Conservation (phyloP, 441 rosid genomes). For the Biscutella auriculata region DNA sequence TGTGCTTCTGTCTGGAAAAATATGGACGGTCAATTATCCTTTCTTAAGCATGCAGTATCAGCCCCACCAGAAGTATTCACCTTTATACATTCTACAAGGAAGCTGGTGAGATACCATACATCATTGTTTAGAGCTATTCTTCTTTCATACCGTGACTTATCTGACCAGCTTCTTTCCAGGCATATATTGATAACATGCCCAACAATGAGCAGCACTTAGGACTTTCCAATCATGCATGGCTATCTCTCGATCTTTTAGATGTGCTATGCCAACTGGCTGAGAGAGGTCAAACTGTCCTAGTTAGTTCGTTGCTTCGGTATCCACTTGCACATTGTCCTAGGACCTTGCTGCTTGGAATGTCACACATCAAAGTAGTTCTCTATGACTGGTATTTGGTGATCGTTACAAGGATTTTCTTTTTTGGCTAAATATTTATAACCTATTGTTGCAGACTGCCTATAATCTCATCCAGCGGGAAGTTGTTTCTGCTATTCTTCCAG, state of each 20-base stretch:
- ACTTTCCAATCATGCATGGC: slow-evolving; percentile 76
- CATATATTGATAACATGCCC: slow-evolving; percentile 50
- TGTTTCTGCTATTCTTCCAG: slow-evolving; percentile 52
- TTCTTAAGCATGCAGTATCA: slow-evolving; percentile 68
- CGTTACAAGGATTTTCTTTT: background rate
- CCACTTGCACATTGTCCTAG: slow-evolving; percentile 88
- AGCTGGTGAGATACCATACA: slow-evolving; percentile 52
- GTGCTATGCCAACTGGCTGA: slow-evolving; percentile 87
- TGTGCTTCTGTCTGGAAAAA: slow-evolving; percentile 86
- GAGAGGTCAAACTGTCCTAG: slow-evolving; percentile 60
- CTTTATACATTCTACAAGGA: slow-evolving; percentile 72
- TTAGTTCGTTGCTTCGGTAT: slow-evolving; percentile 59
- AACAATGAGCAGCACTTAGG: slow-evolving; percentile 66
- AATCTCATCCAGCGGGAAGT: slow-evolving; percentile 77
- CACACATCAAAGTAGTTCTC: slow-evolving; percentile 58
- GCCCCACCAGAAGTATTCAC: slow-evolving; percentile 85
- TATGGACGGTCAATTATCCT: slow-evolving; percentile 75
- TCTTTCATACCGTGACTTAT: slow-evolving; percentile 6
- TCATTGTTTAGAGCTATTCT: slow-evolving; percentile 8
- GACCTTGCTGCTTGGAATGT: slow-evolving; percentile 77
- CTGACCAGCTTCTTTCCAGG: slow-evolving; percentile 35
- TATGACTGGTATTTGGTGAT: background rate
- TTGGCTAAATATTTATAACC: slow-evolving; percentile 3
- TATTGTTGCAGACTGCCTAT: slow-evolving; percentile 67
- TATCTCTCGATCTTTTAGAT: slow-evolving; percentile 80